Base-by-base conservation (phyloP, 495 filamentous ascomycete species). In the Neurospora africana region DNA sequence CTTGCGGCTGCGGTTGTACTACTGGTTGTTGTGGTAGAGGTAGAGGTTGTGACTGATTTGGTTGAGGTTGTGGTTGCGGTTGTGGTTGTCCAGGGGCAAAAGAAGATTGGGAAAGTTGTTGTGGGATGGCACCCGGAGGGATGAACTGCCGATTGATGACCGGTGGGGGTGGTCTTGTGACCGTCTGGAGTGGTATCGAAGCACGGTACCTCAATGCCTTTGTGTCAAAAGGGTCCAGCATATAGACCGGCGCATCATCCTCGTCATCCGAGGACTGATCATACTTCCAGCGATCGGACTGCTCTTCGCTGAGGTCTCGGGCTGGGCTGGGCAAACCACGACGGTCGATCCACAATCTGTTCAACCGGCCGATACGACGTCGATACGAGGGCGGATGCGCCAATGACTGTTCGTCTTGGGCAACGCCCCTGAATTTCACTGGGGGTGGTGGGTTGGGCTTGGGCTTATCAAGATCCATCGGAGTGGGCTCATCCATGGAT, bases 301-400 rank as follows among this genome's bases (percentile, higher is more conserved):
- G 83, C 61, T 84, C 75, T 17, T 84, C 84, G 70, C 85, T 84
- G 73, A 85, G 76, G 5, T 89, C 87, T 58, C 83, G 79, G 72
- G 82, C 85, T 79, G 84, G 86, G 68, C 82, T 85, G n/a, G 82
- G 81, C 71, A 87, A 80, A 27, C 84, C 87, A 65, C 89, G 87
- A 76, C 93, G 91, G 80, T 97, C 93, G 53, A 97, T 92, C 84
- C 91, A 89, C 72, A 97, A 78, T 41, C 93, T 89, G 74, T 91
- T 91, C 71, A 92, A 86, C 73, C 93, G 90, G 40, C 93, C 93
- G 69, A 93, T 85, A 73, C 93, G 89, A 77, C 92, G 85, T 69
- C 93, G 73, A 91, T 86, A 80, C 88, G 86, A 79, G 88, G 86
- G 76, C 88, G 87, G 83, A 89, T 94, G 23, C 85, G 89, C 69